Evolutionary conservation across 2,329 filamentous ascomycete genomes (phyloP), one percentile per base, ranked within the genome.

Genomic region (Clonostachys rosea): DNA sequence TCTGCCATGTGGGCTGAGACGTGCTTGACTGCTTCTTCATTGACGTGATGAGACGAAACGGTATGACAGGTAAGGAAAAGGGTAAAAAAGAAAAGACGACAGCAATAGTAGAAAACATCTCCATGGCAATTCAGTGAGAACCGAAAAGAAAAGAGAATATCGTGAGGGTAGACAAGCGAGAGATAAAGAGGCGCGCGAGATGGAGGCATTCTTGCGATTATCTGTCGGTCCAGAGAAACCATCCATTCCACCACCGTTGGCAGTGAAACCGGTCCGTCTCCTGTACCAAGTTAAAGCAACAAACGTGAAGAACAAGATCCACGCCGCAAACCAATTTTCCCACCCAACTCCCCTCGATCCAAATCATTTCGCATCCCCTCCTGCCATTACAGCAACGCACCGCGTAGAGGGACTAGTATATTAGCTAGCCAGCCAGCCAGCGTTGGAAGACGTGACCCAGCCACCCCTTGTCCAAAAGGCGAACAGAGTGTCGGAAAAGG

Each of bases 401-500:
- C 45, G 48, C 49, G 44, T 47, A 48, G 39, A 48, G 49, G 39
- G 43, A 50, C 45, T 39, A 46, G 42, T 48, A 48, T 48, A 48
- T 50, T 42, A 50, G 46, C 43, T 46, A 30, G 24, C 24, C 24
- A 50, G 48, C 46, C 40, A 49, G 45, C 44, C 45, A 43, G 50
- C 47, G 42, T 45, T 47, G 49, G 13, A 35, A 41, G 34, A 30
- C 50, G 52, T 47, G 59, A 56, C 58, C 58, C 54, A 55, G 56
- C 57, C 51, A 37, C 51, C 51, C 46, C 44, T 54, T 49, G 47
- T 49, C 48, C 54, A 50, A 41, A 50, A 52, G 46, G 46, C 51
- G 51, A 49, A 45, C 52, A 51, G 49, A 51, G 50, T 42, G 49
- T 48, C 55, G 57, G 58, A 57, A 56, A 55, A 51, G 24, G 24